Evolutionary conservation across 129 eudicot genomes (phyloP).

Genomic region (carrot (Daucus carota)): DH1_v3.0 NC_030384.2:27784501-27785000

Average conservation of each 20-base stretch:
- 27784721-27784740: not conserved
- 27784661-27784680: not conserved
- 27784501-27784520: not conserved
- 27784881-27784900: not conserved
- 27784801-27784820: not conserved
- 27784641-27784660: not conserved
- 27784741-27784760: not conserved
- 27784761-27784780: not conserved
- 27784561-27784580: not conserved
- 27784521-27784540: not conserved
- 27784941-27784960: not conserved
- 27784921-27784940: not conserved
- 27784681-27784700: not conserved
- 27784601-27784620: not conserved
- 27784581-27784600: no score
- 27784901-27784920: not conserved
- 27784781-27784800: not conserved
- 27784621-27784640: not conserved
- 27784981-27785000: not conserved
- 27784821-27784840: not conserved
- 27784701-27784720: not conserved
- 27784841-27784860: not conserved
- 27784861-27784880: not conserved
- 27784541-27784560: not conserved
- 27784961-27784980: not conserved